phyloP scores from a whole-genome alignment of 345 rosid species.

The Citrus sinensis region DNA sequence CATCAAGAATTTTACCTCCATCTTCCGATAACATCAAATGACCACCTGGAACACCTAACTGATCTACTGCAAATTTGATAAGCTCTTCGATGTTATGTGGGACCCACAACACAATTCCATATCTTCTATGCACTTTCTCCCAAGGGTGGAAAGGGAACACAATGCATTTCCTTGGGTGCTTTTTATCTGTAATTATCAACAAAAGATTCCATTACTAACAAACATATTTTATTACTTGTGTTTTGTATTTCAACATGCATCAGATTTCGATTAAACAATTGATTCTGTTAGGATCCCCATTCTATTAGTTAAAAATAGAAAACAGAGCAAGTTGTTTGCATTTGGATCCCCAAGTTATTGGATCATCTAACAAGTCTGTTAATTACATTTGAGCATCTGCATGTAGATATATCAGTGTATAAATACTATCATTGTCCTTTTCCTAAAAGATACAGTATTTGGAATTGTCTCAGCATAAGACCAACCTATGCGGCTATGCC shows the following conservation, averaged over 20 bases:
- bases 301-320: neutral
- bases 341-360: too few species aligned
- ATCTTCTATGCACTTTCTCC: conserved; percentile 44
- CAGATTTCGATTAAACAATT: neutral
- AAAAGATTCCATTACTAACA: neutral
- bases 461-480: neutral
- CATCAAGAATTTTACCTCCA: conserved; percentile 62
- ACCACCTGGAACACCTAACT: conserved; percentile 38
- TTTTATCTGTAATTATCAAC: conserved; percentile 35
- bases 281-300: neutral
- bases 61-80: conserved; percentile 42
- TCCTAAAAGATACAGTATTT: neutral
- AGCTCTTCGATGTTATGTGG: conserved; percentile 55
- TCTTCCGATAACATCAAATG: conserved; percentile 59
- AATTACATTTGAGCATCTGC: too few species aligned
- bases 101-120: conserved; percentile 72
- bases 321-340: too few species aligned
- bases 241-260: too few species aligned
- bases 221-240: too few species aligned
- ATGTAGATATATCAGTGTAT: too few species aligned
- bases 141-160: conserved; percentile 69
- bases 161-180: conserved; percentile 56
- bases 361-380: too few species aligned
- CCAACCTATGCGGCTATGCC: neutral
- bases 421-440: neutral